Conservation (phyloP, 768 basidiomycete species). For the Strobilomyces confusus region DNA sequence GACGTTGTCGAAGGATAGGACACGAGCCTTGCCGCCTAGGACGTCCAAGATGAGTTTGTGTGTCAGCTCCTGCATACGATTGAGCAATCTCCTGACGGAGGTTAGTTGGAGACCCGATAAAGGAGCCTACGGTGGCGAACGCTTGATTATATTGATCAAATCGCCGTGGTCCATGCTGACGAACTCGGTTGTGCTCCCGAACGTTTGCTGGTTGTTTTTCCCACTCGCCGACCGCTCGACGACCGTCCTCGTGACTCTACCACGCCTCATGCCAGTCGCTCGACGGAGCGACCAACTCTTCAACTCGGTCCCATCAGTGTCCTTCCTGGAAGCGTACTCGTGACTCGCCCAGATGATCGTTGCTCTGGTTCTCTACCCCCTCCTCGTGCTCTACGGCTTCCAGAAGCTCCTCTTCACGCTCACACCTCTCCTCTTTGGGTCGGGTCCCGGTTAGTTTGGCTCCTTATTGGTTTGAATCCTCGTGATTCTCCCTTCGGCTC, state of each 20-base stretch:
- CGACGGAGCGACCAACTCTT: not conserved
- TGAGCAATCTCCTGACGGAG: too few species aligned
- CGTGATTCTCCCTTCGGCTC: not conserved
- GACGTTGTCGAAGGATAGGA: slow-evolving; percentile 41
- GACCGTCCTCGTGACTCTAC: not conserved
- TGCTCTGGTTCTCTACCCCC: slow-evolving; percentile 20
- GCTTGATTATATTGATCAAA: too few species aligned
- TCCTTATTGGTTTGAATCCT: not conserved
- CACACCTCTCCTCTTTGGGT: slow-evolving; percentile 1
- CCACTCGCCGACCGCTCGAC: not conserved
- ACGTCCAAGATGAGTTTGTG: slow-evolving; percentile 15
- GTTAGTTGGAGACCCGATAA: too few species aligned
- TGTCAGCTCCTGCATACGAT: slow-evolving; percentile 12
- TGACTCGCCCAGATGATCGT: slow-evolving; percentile 18
- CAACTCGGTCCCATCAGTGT: too few species aligned
- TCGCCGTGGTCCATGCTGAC: not conserved
- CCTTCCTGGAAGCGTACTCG: too few species aligned
- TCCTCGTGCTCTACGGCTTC: slow-evolving; percentile 19
- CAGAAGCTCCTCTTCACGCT: slow-evolving; percentile 8
- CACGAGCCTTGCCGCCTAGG: slow-evolving; percentile 28
- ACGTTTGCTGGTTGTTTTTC: too few species aligned
- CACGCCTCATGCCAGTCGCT: too few species aligned
- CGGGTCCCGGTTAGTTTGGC: slow-evolving; percentile 11
- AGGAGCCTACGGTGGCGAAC: too few species aligned
- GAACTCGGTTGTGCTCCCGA: too few species aligned